A percentile compares a stretch with the other conserved stretches of the same genome.
phyloP scores from a whole-genome alignment of 1,139 yeast genomes.

The Hyphopichia buzzinii region DNA sequence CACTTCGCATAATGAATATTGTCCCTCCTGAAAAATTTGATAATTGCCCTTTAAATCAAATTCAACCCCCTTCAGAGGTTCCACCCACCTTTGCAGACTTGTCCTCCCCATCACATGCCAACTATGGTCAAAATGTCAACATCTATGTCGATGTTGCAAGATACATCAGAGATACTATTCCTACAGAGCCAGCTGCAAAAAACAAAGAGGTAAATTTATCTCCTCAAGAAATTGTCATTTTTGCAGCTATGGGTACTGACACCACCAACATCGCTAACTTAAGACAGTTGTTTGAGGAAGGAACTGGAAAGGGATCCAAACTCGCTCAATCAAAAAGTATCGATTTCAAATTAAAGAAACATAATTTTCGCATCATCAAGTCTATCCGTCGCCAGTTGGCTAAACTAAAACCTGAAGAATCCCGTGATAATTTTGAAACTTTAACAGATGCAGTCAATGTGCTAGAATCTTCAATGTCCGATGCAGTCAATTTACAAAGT shows the following conservation, averaged over 20 bases:
- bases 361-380: constrained; percentile 1
- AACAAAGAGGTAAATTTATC: constrained; percentile 1
- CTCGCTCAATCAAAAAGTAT: background rate
- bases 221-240: constrained; percentile 5
- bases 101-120: background rate
- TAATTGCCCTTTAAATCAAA: background rate
- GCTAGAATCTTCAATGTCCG: constrained; percentile 14
- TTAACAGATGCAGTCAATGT: constrained; percentile 8
- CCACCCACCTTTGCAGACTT: background rate
- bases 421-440: background rate
- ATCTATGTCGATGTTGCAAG: constrained; percentile 4
- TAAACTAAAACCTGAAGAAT: background rate
- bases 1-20: constrained; percentile 2
- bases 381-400: background rate
- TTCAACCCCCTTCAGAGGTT: background rate
- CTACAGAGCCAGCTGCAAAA: background rate
- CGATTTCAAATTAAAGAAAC: background rate
- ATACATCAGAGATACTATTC: constrained; percentile 2
- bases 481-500: constrained; percentile 15
- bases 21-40: constrained; percentile 1
- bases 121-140: constrained; percentile 1
- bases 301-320: background rate
- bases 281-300: constrained; percentile 1
- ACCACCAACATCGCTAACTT: constrained; percentile 3
- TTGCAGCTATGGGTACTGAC: constrained; percentile 6